A percentile compares a stretch with the other conserved stretches of the same genome.
These are phyloP conservation scores for Aulographum hederae DNA, from an alignment of 2,329 filamentous ascomycete genomes.

Conservation along the genomic window DNA sequence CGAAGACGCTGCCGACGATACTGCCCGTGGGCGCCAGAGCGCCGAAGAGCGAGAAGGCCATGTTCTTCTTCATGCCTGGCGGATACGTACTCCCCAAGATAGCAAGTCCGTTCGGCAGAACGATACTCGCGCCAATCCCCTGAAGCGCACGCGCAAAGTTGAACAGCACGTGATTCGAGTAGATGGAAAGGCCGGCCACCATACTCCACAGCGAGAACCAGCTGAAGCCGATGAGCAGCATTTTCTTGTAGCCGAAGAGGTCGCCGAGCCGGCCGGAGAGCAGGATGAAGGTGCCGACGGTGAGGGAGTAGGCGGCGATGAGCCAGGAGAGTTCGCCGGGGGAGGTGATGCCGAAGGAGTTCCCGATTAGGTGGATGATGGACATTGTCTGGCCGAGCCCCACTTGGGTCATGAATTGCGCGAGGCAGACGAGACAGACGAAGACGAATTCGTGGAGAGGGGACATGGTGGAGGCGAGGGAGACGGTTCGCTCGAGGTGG, in stretches of 20 bases:
- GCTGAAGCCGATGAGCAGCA: slow-evolving; percentile 28
- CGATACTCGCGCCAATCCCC: slow-evolving; percentile 42
- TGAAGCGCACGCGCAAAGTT: slow-evolving; percentile 17
- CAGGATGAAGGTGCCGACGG: slow-evolving; percentile 32
- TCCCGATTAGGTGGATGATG: slow-evolving; percentile 24
- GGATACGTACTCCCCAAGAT: slow-evolving; percentile 40
- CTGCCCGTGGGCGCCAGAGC: slow-evolving; percentile 28
- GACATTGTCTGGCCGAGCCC: slow-evolving; percentile 18
- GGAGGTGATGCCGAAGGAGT: slow-evolving; percentile 19
- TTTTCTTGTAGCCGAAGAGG: slow-evolving; percentile 29
- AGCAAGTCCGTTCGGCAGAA: slow-evolving; percentile 45
- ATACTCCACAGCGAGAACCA: slow-evolving; percentile 32
- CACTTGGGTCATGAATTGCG: slow-evolving; percentile 25
- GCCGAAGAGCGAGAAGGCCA: slow-evolving; percentile 37
- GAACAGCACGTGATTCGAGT: slow-evolving; percentile 18
- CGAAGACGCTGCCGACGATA: slow-evolving; percentile 23
- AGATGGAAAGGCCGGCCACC: slow-evolving; percentile 25
- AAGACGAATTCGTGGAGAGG: slow-evolving; percentile 8
- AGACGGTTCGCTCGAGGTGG: too few species aligned
- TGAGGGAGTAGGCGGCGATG: slow-evolving; percentile 29
- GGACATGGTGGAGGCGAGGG: too few species aligned
- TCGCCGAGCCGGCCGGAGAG: slow-evolving; percentile 30
- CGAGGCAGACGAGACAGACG: slow-evolving; percentile 10
- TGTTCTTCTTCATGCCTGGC: slow-evolving; percentile 38
- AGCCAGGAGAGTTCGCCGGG: slow-evolving; percentile 28